These are phyloP conservation scores for Phytophthora pisi DNA, from an alignment of 352 stramenopile genomes.

Conservation along the genomic window DNA sequence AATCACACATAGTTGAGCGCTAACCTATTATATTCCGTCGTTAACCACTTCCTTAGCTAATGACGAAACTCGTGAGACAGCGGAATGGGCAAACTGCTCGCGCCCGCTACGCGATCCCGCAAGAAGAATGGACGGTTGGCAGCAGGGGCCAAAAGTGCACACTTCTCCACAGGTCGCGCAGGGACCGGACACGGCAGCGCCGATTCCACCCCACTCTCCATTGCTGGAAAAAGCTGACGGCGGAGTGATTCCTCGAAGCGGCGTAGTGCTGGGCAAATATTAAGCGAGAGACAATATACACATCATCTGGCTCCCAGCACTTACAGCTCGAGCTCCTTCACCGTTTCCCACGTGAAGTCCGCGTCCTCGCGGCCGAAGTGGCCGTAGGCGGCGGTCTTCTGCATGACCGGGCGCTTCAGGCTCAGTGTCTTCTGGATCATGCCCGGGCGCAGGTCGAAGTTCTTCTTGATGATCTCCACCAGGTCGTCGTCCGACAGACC, in stretches of 20 bases:
- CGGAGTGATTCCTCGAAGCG: slow-evolving; percentile 32
- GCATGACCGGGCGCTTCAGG: slow-evolving; percentile 97
- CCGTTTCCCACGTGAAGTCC: slow-evolving; percentile 99
- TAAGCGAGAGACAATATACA: slow-evolving; percentile 49
- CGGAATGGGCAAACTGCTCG: slow-evolving; percentile 36
- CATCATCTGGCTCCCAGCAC: slow-evolving; percentile 27
- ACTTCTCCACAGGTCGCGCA: slow-evolving; percentile 17
- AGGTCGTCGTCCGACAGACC: slow-evolving; percentile 96
- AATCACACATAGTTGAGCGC: slow-evolving; percentile 2
- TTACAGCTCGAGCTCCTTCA: slow-evolving; percentile 92
- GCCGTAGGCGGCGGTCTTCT: slow-evolving; percentile 99
- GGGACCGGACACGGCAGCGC: slow-evolving; percentile 28
- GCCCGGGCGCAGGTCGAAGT: slow-evolving; percentile 98
- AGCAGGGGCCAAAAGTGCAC: slow-evolving; percentile 50
- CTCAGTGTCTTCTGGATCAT: slow-evolving; percentile 99
- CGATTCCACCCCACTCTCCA: slow-evolving; percentile 41
- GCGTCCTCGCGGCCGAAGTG: slow-evolving; percentile 98
- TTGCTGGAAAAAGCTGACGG: slow-evolving; percentile 37
- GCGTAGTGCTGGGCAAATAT: slow-evolving; percentile 43
- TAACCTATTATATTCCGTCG: slow-evolving; percentile 51
- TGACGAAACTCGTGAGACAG: slow-evolving; percentile 36
- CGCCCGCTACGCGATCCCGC: slow-evolving; percentile 22
- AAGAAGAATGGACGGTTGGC: slow-evolving; percentile 50
- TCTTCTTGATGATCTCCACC: slow-evolving; percentile 98
- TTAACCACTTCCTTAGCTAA: slow-evolving; percentile 35